Evolutionary conservation across 257 asterid genomes (phyloP).

Genomic region (Nicotiana tabacum): DNA sequence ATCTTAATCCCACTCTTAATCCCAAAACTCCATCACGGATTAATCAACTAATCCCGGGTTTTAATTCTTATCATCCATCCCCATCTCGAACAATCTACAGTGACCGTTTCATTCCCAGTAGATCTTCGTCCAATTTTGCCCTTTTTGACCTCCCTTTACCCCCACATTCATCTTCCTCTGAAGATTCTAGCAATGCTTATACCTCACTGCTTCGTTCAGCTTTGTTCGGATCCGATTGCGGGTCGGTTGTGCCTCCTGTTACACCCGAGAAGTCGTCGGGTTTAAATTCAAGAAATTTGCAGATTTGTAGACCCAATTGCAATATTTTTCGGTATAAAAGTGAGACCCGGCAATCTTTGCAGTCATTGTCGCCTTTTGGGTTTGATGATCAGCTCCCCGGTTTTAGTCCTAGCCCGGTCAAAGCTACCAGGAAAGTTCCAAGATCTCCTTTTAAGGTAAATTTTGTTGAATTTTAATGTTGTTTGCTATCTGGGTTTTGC

Average conservation of each 20-base stretch:
- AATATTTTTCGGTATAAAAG: conserved; percentile 81
- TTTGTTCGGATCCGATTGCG: conserved; percentile 63
- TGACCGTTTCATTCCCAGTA: conserved; percentile 85
- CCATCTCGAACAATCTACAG: conserved; percentile 71
- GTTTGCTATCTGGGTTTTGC: neutral
- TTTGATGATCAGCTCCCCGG: conserved; percentile 82
- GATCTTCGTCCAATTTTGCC: conserved; percentile 81
- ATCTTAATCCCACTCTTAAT: neutral
- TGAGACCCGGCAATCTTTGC: conserved; percentile 58
- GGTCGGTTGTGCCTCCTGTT: conserved; percentile 39
- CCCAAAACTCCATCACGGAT: conserved; percentile 38
- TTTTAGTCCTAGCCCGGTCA: conserved; percentile 66
- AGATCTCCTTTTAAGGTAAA: conserved; percentile 82
- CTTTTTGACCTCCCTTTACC: conserved; percentile 53
- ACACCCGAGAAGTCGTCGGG: conserved; percentile 56
- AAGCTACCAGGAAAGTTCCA: conserved; percentile 75
- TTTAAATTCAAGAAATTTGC: conserved; percentile 31
- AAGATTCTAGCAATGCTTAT: conserved; percentile 67
- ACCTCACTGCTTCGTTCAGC: conserved; percentile 59
- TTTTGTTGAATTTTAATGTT: neutral
- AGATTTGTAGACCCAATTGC: conserved; percentile 47
- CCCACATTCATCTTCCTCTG: conserved; percentile 40
- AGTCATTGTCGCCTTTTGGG: conserved; percentile 69
- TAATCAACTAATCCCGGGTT: conserved; percentile 5
- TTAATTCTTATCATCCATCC: conserved; percentile 49